Percentiles rank a stretch among this genome's conserved stretches.
Conservation (phyloP, 257 asterid species). For the Plantago ovata region DNA sequence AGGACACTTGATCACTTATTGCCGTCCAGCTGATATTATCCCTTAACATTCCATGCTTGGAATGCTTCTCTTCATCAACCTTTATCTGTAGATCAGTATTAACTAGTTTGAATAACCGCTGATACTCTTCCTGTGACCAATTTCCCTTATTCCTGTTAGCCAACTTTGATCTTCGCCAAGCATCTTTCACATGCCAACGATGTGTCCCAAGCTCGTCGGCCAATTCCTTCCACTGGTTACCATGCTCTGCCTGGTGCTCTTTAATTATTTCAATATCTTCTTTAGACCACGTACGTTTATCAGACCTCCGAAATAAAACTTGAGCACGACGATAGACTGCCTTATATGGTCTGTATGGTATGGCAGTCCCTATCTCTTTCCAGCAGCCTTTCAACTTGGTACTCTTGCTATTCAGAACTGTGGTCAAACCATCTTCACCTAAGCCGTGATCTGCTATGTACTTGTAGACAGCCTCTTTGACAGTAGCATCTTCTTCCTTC, state of each 20-base stretch:
- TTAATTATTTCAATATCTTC: slow-evolving; percentile 36
- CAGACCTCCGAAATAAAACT: slow-evolving; percentile 35
- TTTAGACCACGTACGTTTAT: slow-evolving; percentile 37
- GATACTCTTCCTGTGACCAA: slow-evolving; percentile 51
- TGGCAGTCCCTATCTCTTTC: slow-evolving; percentile 36
- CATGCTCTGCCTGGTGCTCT: slow-evolving; percentile 31
- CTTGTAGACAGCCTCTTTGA: slow-evolving; percentile 35
- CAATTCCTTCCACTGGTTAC: slow-evolving; percentile 46
- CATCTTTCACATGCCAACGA: slow-evolving; percentile 39
- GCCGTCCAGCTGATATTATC: slow-evolving; percentile 48
- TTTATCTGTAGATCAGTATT: slow-evolving; percentile 37
- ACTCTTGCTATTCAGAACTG: slow-evolving; percentile 35
- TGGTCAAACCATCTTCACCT: slow-evolving; percentile 44
- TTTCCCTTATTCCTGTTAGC: slow-evolving; percentile 29
- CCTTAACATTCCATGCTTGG: slow-evolving; percentile 49
- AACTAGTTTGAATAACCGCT: slow-evolving; percentile 41
- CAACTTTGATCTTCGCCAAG: slow-evolving; percentile 43
- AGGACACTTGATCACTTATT: slow-evolving; percentile 38
- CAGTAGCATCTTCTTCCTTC: slow-evolving; percentile 36
- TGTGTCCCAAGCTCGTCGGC: slow-evolving; percentile 48
- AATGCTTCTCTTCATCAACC: slow-evolving; percentile 35
- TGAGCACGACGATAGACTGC: slow-evolving; percentile 41
- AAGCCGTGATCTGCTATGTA: slow-evolving; percentile 34
- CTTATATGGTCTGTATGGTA: slow-evolving; percentile 39
- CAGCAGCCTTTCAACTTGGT: slow-evolving; percentile 39